Conservation (phyloP, 139 green algal species). For the Bryopsis sp. region DNA sequence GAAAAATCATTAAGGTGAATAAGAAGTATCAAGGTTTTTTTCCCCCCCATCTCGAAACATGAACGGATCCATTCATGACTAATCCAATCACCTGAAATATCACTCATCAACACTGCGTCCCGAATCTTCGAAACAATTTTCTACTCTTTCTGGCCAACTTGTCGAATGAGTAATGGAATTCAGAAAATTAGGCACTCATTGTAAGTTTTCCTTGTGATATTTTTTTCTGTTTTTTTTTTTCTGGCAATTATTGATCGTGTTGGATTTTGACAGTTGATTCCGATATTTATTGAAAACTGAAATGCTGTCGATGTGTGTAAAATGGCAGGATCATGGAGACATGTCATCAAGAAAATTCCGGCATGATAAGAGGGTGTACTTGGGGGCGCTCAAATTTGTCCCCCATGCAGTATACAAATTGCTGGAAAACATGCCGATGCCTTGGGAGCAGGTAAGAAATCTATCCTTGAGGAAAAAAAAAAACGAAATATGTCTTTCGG, state of each 20-base stretch:
- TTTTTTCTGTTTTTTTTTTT: no score
- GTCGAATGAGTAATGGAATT: no score
- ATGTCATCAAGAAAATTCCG: slow-evolving; percentile 96
- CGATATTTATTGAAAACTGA: no score
- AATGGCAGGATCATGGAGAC: slow-evolving; percentile 88
- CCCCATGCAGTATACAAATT: slow-evolving; percentile 99
- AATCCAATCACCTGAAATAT: neutral
- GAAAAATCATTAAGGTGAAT: slow-evolving; percentile 83
- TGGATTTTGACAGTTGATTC: no score
- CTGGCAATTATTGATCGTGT: no score
- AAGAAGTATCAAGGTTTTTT: slow-evolving; percentile 78
- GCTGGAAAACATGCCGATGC: slow-evolving; percentile 99
- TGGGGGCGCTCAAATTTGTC: slow-evolving; percentile 98
- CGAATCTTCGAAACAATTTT: no score
- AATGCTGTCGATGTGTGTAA: neutral
- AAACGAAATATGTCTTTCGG: no score
- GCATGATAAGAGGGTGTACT: slow-evolving; percentile 97
- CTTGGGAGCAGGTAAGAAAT: slow-evolving; percentile 86
- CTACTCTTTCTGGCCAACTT: slow-evolving; percentile 17
- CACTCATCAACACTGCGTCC: no score
- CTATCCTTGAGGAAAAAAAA: no score
- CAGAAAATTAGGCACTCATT: no score
- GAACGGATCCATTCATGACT: neutral
- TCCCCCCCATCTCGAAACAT: neutral
- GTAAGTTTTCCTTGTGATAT: no score